Conservation (phyloP, 257 asterid species). For the Rhazya stricta region DNA sequence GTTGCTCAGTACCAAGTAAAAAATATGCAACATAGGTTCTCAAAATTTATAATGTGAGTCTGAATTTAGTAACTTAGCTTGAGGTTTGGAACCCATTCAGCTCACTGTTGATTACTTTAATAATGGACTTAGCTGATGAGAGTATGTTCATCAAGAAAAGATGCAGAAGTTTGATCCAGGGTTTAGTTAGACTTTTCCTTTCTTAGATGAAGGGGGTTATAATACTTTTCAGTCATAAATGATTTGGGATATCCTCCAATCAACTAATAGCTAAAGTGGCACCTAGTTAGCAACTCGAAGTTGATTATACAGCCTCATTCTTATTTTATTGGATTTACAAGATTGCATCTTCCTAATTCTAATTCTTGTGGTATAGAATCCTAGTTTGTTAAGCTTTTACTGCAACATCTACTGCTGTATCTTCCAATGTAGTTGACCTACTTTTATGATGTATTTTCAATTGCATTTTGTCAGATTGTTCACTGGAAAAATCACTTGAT, state of each 20-base stretch:
- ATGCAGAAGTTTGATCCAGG: background rate
- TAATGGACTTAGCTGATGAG: background rate
- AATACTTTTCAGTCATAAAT: background rate
- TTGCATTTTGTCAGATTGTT: constrained; percentile 46
- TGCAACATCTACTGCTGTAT: background rate
- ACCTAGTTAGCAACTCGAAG: background rate
- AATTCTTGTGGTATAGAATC: background rate
- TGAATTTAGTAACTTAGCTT: background rate
- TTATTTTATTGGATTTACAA: background rate
- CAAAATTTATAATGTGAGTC: background rate
- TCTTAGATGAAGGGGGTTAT: background rate
- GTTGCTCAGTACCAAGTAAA: background rate
- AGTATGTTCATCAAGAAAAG: background rate
- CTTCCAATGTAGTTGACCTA: background rate
- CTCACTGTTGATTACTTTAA: background rate
- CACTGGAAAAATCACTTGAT: constrained; percentile 61
- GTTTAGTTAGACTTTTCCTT: too few relatives aligned
- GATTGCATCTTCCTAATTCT: background rate
- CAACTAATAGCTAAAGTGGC: background rate
- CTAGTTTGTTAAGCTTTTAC: background rate
- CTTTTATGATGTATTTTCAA: constrained; percentile 4
- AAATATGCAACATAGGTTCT: background rate
- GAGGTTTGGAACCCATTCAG: background rate
- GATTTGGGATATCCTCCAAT: background rate
- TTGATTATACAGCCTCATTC: background rate